Evolutionary conservation across 805 yeast genomes (phyloP).

Genomic region (Kluyveromyces siamensis): DNA sequence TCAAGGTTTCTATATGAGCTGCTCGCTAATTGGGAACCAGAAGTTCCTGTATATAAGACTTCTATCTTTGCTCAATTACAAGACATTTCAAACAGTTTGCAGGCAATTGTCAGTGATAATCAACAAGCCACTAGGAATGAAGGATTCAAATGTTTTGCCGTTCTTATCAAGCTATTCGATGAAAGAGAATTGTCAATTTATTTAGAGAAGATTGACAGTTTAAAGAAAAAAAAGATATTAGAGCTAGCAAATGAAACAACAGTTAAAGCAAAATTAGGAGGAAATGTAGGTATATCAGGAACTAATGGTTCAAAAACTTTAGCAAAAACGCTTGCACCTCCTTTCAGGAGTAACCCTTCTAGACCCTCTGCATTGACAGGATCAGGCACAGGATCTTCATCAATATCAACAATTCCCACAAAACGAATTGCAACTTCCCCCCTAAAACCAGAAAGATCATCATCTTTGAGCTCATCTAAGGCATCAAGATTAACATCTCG

Average conservation of each 20-base stretch:
- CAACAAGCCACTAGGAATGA: constrained; percentile 76
- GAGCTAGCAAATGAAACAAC: constrained; percentile 38
- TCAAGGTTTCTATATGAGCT: constrained; percentile 57
- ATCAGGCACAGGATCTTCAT: constrained; percentile 2
- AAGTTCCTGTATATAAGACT: constrained; percentile 1
- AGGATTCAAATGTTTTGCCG: constrained; percentile 71
- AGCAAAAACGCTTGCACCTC: neutral
- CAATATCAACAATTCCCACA: constrained; percentile 41
- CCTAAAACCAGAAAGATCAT: constrained; percentile 30
- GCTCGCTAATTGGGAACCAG: constrained; percentile 31
- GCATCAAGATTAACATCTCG: constrained; percentile 32
- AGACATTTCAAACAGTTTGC: constrained; percentile 42
- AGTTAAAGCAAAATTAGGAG: neutral
- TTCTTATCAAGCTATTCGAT: constrained; percentile 75
- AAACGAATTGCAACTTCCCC: constrained; percentile 70
- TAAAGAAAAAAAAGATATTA: constrained; percentile 59
- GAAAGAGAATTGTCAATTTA: constrained; percentile 48
- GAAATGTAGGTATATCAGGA: neutral
- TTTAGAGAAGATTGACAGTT: constrained; percentile 66
- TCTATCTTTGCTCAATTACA: constrained; percentile 7
- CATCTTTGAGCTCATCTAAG: constrained; percentile 30
- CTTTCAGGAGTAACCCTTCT: constrained; percentile 9
- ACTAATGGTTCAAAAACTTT: neutral
- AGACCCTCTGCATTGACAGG: constrained; percentile 6
- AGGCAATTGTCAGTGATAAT: constrained; percentile 68